Conservation (phyloP, 2,329 filamentous ascomycete species). For the Cadophora sp. region DNA sequence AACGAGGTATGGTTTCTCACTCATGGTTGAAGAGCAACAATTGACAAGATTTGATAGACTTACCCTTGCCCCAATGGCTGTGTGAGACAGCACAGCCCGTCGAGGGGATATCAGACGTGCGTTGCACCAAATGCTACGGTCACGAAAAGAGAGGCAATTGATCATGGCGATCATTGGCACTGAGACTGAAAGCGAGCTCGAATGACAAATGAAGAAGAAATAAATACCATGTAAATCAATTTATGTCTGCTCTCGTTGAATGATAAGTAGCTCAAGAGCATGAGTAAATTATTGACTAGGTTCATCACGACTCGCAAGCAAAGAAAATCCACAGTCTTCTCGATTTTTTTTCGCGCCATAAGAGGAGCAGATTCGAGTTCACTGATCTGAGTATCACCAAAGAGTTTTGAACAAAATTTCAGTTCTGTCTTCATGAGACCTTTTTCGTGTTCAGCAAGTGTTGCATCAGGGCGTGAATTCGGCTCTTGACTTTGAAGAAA, state of each 20-base stretch:
- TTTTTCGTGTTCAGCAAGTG: no score
- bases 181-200: not conserved
- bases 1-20: slow-evolving; percentile 37
- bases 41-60: slow-evolving; percentile 13
- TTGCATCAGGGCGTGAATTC: no score
- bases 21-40: not conserved
- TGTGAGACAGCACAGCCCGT: slow-evolving; percentile 21
- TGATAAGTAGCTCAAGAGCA: no score
- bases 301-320: no score
- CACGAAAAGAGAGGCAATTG: slow-evolving; percentile 15
- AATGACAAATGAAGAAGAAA: not conserved
- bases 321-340: no score
- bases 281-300: not conserved
- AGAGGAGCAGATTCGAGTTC: no score
- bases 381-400: no score
- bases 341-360: no score
- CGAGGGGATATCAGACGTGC: slow-evolving; percentile 26
- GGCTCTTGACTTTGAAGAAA: no score
- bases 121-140: slow-evolving; percentile 22
- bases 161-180: slow-evolving; percentile 3
- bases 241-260: no score
- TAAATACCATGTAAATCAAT: not conserved
- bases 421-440: no score
- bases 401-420: no score
- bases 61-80: slow-evolving; percentile 29